A percentile compares a stretch with the other conserved stretches of the same genome.
phyloP scores from a whole-genome alignment of 345 rosid genomes.

The Gossypium arboreum region DNA sequence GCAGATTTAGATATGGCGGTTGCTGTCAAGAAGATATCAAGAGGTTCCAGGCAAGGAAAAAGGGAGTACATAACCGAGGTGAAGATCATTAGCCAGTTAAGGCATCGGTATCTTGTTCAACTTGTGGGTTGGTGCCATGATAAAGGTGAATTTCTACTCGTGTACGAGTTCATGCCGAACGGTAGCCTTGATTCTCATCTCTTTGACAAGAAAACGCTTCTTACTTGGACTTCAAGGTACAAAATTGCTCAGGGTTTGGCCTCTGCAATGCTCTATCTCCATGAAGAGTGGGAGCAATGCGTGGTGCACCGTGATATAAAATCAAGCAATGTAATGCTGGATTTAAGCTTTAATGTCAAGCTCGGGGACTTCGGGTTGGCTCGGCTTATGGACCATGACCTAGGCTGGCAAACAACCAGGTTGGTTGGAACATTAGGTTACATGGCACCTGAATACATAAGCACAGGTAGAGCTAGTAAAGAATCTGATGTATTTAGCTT shows the following conservation, averaged over 20 bases:
- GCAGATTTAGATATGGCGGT: not conserved
- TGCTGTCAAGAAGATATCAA: constrained; percentile 3
- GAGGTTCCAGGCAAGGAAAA: constrained; percentile 4
- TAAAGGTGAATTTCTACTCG: constrained; percentile 46
- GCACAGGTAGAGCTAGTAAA: constrained; percentile 47
- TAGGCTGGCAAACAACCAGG: constrained; percentile 39
- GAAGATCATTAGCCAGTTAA: constrained; percentile 48
- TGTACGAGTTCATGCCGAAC: constrained; percentile 68
- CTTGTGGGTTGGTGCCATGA: constrained; percentile 75
- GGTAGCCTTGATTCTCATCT: constrained; percentile 59
- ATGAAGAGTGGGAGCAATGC: constrained; percentile 69
- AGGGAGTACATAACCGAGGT: constrained; percentile 52
- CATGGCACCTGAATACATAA: constrained; percentile 49
- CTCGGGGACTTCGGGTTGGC: constrained; percentile 73
- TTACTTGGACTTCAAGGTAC: constrained; percentile 44
- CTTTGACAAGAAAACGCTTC: constrained; percentile 30
- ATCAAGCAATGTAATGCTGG: constrained; percentile 61
- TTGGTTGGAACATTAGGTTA: constrained; percentile 53
- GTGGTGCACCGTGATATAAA: constrained; percentile 60
- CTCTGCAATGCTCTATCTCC: constrained; percentile 48
- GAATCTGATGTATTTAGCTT: constrained; percentile 47
- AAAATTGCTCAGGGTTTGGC: constrained; percentile 42
- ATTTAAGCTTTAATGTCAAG: constrained; percentile 48
- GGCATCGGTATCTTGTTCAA: constrained; percentile 60
- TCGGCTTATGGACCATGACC: constrained; percentile 42